Conservation (phyloP, 2,329 filamentous ascomycete genomes). For the Oidium heveae region DNA sequence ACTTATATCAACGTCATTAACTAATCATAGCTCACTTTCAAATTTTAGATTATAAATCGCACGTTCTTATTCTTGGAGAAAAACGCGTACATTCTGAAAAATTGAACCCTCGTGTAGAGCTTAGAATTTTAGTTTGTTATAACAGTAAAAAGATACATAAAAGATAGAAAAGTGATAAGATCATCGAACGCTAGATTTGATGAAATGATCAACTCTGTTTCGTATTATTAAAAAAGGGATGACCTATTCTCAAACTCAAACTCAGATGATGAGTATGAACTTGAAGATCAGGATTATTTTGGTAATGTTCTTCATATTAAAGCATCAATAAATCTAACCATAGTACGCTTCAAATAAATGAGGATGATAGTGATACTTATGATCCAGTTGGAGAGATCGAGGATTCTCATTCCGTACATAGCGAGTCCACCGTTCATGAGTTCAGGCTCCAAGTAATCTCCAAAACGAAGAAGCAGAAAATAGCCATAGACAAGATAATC, state of each 20-base stretch:
- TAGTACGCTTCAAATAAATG: not conserved
- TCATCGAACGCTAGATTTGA: constrained; percentile 1
- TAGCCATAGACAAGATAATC: not conserved
- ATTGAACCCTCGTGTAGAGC: not conserved
- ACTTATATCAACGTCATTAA: not conserved
- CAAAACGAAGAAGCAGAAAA: no score
- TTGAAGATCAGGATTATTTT: not conserved
- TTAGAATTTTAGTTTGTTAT: not conserved
- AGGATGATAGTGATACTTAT: not conserved
- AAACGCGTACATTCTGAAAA: not conserved
- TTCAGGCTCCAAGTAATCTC: not conserved
- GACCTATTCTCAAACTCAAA: not conserved
- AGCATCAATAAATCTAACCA: not conserved
- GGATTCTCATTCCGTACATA: no score
- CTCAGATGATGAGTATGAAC: not conserved
- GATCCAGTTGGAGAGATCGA: no score
- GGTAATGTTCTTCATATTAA: not conserved
- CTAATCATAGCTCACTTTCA: not conserved
- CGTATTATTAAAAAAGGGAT: not conserved
- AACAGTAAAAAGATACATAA: not conserved
- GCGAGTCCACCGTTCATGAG: not conserved
- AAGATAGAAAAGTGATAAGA: not conserved
- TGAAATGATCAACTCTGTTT: not conserved
- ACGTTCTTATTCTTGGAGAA: not conserved
- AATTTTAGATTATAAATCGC: not conserved